These are phyloP conservation scores for Antrodiella citrinella DNA, from an alignment of 768 basidiomycete genomes.

Conservation along the genomic window DNA sequence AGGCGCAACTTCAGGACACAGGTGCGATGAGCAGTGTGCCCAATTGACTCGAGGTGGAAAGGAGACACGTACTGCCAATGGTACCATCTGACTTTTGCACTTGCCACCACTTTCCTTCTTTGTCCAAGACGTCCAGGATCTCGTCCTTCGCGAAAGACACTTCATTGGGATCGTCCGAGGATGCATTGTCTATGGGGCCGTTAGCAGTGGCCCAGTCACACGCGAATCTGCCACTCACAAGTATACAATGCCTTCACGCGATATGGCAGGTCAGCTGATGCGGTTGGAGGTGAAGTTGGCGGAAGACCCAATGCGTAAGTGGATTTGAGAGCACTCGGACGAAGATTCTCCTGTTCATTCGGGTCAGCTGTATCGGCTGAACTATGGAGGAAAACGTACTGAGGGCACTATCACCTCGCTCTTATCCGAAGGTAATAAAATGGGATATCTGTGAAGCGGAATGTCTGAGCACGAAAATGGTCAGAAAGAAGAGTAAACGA, in stretches of 20 bases:
- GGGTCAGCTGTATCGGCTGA: too few species aligned
- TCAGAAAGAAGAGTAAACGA: too few species aligned
- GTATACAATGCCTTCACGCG: constrained; percentile 87
- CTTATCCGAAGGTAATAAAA: too few species aligned
- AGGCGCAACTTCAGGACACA: constrained; percentile 55
- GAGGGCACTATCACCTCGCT: too few species aligned
- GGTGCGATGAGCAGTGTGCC: neutral
- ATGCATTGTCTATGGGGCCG: constrained; percentile 68
- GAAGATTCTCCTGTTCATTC: too few species aligned
- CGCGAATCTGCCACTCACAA: constrained; percentile 42
- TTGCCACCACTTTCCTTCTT: constrained; percentile 93
- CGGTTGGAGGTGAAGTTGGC: constrained; percentile 50
- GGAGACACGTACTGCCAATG: constrained; percentile 58
- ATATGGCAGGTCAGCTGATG: too few species aligned
- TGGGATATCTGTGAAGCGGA: too few species aligned
- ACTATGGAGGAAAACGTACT: too few species aligned
- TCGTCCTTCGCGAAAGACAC: constrained; percentile 92
- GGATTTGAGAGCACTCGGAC: too few species aligned
- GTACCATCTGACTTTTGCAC: constrained; percentile 70
- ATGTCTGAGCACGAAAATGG: too few species aligned
- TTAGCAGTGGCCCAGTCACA: neutral
- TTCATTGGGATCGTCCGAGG: constrained; percentile 92
- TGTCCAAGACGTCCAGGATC: constrained; percentile 86
- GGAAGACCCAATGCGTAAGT: constrained; percentile 12
- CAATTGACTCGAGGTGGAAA: neutral